These are phyloP conservation scores for Verticillium dahliae DNA, from an alignment of 2,329 filamentous ascomycete genomes.

Conservation along the genomic window DNA sequence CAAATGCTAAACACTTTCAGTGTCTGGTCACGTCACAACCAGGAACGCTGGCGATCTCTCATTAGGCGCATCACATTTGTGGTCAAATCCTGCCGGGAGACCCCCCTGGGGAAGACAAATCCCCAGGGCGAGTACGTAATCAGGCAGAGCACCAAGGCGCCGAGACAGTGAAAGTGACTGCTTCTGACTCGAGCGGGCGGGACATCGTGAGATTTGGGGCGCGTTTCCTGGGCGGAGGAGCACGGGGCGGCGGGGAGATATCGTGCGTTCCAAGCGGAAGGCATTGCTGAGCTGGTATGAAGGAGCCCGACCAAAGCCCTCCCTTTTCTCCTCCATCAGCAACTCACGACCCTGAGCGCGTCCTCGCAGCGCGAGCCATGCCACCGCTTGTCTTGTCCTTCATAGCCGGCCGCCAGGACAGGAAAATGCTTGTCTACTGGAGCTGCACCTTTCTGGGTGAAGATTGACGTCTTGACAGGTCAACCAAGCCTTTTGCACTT, in stretches of 20 bases:
- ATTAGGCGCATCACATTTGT: neutral
- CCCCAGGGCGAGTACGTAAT: neutral
- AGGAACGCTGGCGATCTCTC: neutral
- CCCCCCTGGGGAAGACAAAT: neutral
- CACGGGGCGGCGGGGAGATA: neutral
- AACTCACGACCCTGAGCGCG: too few relatives aligned
- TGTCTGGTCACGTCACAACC: neutral
- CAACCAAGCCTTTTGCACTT: neutral
- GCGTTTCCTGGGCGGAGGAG: neutral
- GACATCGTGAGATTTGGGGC: neutral
- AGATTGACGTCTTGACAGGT: neutral
- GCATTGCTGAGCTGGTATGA: neutral
- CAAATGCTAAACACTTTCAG: neutral
- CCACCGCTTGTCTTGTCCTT: neutral
- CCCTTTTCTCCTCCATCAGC: neutral
- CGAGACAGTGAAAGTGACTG: neutral
- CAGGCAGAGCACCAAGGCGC: neutral
- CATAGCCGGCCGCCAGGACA: too few relatives aligned
- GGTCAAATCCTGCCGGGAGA: neutral
- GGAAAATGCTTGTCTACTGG: neutral
- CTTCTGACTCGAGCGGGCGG: neutral
- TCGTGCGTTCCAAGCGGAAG: neutral
- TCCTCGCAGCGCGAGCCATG: neutral
- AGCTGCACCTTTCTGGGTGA: neutral
- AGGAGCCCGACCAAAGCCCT: neutral